These are phyloP conservation scores for Phytopythium helicoides DNA, from an alignment of 352 stramenopile genomes.

Conservation along the genomic window DNA sequence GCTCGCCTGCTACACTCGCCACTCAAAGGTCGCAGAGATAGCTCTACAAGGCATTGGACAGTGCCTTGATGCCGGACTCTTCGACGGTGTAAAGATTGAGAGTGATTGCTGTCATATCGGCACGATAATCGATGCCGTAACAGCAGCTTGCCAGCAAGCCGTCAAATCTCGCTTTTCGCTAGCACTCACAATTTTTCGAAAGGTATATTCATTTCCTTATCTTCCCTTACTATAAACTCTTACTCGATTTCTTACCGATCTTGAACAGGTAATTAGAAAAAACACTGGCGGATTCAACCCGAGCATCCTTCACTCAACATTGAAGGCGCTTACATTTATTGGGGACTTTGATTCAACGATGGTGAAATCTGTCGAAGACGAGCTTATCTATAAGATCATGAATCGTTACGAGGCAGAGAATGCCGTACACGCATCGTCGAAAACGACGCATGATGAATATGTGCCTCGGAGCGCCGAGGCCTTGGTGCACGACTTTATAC, in stretches of 20 bases:
- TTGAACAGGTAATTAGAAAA: conserved; percentile 49
- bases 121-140: conserved; percentile 56
- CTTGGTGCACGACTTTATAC: conserved; percentile 40
- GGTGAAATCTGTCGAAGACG: conserved; percentile 64
- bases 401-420: conserved; percentile 51
- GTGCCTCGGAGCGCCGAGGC: conserved; percentile 17
- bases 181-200: conserved; percentile 66
- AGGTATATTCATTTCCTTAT: conserved; percentile 18
- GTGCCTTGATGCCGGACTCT: conserved; percentile 60
- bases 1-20: conserved; percentile 71
- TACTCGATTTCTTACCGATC: background rate
- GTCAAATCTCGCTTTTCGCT: conserved; percentile 64
- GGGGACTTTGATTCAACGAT: conserved; percentile 67
- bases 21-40: conserved; percentile 50
- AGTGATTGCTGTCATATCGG: conserved; percentile 47
- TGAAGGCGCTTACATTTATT: conserved; percentile 77
- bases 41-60: conserved; percentile 50
- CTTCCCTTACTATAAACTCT: background rate
- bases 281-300: conserved; percentile 33
- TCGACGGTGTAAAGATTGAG: conserved; percentile 26
- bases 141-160: conserved; percentile 75
- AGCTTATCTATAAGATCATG: conserved; percentile 77
- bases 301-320: conserved; percentile 52
- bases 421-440: conserved; percentile 10
- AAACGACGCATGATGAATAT: background rate